Base-by-base conservation (phyloP, 2,329 filamentous ascomycete species). In the Penicillium crustosum region DNA sequence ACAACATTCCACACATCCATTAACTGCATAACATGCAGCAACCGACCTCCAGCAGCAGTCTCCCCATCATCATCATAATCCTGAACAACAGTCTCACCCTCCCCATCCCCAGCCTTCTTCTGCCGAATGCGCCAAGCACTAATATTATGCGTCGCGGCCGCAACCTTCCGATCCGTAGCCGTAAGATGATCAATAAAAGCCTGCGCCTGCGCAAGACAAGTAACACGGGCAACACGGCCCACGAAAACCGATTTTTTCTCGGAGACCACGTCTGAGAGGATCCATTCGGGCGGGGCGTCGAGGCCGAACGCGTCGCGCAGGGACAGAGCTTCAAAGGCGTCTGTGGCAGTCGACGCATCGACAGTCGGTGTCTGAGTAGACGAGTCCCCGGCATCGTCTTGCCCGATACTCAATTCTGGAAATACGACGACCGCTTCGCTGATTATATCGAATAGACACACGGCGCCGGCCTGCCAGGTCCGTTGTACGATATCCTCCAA, bases 1-100 rank as follows among this genome's bases (percentile, higher is more conserved):
- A 97, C 88, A 17, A 89, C 88, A 74, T 95, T 86, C 92, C 93
- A 97, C 12, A 95, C 82, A 69, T 93, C 90, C 90, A 97, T 97
- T 60, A 96, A 77, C 78, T 97, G 92, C 87, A 99, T 89, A 31
- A 99, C 79, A 77, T 96, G 91, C 59, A 97, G 76, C 69, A 99
- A 76, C 42, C 94, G 83, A 0, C 89, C 87, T 0, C 94, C 94
- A 0, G 94, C 94, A 6, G 94, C 94, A 27, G 90, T 90, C 81
- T 99, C 94, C 2, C 94, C 94, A 73, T 99, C 94, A 68, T 99
- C 94, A 68, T 99, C 90, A 70, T 89, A 97, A 75, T 99, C 94
- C 74, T 97, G 93, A 65, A 88, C 91, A 29, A 79, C 78, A 50
- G 82, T 82, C 56, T 79, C 45, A n/a, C 45, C 82, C 6, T 78